Conservation (phyloP, 768 basidiomycete genomes). For the Hericium rajendrae region DNA sequence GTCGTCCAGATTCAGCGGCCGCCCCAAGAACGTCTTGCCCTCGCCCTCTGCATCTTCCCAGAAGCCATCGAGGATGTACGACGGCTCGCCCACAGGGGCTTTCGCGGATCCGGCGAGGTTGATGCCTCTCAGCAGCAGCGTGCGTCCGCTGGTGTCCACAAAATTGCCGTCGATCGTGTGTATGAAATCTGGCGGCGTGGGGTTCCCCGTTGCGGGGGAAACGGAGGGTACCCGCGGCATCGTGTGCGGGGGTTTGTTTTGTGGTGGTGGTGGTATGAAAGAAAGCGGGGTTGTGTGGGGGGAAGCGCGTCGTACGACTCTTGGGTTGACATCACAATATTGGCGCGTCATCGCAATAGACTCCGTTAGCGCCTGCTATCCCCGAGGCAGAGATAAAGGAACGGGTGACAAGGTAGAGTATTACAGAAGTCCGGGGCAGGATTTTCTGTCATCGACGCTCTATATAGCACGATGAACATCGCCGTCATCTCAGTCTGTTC, state of each 20-base stretch:
- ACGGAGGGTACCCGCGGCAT: constrained; percentile 50
- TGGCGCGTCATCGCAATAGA: too few relatives aligned
- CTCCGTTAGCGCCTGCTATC: too few relatives aligned
- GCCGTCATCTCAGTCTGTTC: too few relatives aligned
- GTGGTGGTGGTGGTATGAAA: too few relatives aligned
- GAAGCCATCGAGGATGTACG: constrained; percentile 61
- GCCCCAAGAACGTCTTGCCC: constrained; percentile 59
- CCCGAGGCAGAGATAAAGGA: too few relatives aligned
- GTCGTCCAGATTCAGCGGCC: constrained; percentile 79
- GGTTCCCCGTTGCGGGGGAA: constrained; percentile 48
- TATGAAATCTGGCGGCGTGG: constrained; percentile 40
- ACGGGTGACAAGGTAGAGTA: too few relatives aligned
- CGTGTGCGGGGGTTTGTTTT: not conserved
- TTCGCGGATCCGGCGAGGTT: constrained; percentile 90
- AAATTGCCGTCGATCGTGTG: constrained; percentile 64
- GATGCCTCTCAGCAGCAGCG: constrained; percentile 83
- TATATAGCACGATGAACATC: too few relatives aligned
- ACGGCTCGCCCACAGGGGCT: constrained; percentile 63
- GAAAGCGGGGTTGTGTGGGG: too few relatives aligned
- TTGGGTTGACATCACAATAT: too few relatives aligned
- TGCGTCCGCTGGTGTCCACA: constrained; percentile 65
- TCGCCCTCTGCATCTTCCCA: constrained; percentile 74
- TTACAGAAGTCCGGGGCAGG: too few relatives aligned
- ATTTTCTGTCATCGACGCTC: too few relatives aligned
- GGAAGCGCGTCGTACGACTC: too few relatives aligned